Evolutionary conservation across 441 rosid species (phyloP), one percentile per base, ranked within the genome.

Genomic region (Adansonia grandidieri): DNA sequence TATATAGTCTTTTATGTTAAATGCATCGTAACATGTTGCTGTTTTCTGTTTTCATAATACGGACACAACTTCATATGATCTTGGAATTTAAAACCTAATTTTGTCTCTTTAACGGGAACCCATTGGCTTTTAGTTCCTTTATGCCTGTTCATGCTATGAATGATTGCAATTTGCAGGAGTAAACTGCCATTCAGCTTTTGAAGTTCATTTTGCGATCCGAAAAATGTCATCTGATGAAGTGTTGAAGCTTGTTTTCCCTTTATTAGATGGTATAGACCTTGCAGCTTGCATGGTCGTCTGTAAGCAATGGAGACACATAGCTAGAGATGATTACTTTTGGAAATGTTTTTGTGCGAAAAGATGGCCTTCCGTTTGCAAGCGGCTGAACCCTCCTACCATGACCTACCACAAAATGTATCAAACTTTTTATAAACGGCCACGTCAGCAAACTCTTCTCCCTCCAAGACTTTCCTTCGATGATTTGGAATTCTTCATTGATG

Each of bases 311-410:
- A 92, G 91, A 88, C 86, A 82, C 40, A 53, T 89, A 60, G 95
- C 97, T 1, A 82, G 48, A 48, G 99, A 96, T 50, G 99, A 96
- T 83, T 96, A 89, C 82, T 84, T 92, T 32, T 96, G 99, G 99
- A 96, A 91, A 86, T 90, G 93, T 37, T 77, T 86, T n/a, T n/a
- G 28, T 24, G 28, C 28, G 28, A 24, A 86, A 86, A 87, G 86
- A 86, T 96, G 99, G 99, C 99, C 98, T 79, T 93, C 97, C 1
- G 76, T 89, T 82, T 90, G 94, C 89, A 93, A 90, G 85, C 89
- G 88, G 14, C 85, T 86, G 5, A 85, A 45, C 77, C 94, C 96
- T 20, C 95, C 89, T 19, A 84, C 92, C 1, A 78, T 74, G n/a
- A 89, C 95, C 19, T 93, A 93, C 84, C 86, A 86, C 87, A 89